Evolutionary conservation across 2,329 filamentous ascomycete species (phyloP).

Genomic region (Fusarium nurragi): DNA sequence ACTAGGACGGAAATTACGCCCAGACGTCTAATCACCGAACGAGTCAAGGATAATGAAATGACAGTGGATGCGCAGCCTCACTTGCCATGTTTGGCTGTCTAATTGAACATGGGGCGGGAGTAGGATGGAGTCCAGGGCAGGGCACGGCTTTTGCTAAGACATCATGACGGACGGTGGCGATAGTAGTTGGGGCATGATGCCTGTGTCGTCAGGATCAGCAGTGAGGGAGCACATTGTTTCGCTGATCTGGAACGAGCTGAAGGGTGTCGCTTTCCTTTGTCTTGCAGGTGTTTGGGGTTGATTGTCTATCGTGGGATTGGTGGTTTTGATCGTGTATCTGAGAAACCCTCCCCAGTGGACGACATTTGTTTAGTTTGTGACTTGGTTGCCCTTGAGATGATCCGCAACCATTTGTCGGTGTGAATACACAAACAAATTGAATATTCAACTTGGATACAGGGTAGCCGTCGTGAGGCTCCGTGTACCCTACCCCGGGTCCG

Average conservation of each 20-base stretch:
- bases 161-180: slow-evolving; percentile 26
- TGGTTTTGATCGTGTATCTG: not conserved
- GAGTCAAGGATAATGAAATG: slow-evolving; percentile 17
- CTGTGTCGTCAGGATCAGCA: slow-evolving; percentile 9
- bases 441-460: slow-evolving; percentile 19
- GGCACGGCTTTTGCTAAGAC: slow-evolving; percentile 7
- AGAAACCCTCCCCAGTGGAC: slow-evolving; percentile 8
- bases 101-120: slow-evolving; percentile 25
- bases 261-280: not conserved
- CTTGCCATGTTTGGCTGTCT: slow-evolving; percentile 7
- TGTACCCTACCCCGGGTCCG: slow-evolving; percentile 29
- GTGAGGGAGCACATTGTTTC: not conserved
- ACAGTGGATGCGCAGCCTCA: slow-evolving; percentile 32
- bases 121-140: not conserved
- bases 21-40: slow-evolving; percentile 17
- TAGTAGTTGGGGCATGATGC: not conserved
- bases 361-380: not conserved
- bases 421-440: not conserved
- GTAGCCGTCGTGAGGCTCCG: slow-evolving; percentile 30
- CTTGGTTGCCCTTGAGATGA: not conserved
- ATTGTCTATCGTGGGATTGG: not conserved
- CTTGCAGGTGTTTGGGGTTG: not conserved
- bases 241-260: not conserved
- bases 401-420: too few species aligned
- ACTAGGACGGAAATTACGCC: slow-evolving; percentile 37